Base-by-base conservation (phyloP, 2,329 filamentous ascomycete species). In the Alternaria metachromatica region DNA sequence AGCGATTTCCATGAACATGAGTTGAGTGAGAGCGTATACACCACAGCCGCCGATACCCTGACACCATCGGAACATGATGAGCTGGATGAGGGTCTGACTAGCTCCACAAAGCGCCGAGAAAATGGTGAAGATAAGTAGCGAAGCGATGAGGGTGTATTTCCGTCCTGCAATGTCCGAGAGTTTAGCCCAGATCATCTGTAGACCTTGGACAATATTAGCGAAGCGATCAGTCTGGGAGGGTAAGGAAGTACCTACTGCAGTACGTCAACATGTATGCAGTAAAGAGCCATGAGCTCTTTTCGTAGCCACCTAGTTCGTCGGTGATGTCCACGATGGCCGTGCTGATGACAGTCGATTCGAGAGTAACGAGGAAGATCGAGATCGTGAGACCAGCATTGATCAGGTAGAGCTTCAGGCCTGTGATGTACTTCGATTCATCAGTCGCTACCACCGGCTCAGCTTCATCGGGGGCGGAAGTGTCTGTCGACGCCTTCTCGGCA, bases 341-440 rank as follows among this genome's bases (percentile, higher is more conserved):
- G 63, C 77, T 80, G 5, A 78, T 76, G 25, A 81, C 73, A 1
- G 76, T 76, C 23, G 75, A 68, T 55, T 81, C 76, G 26, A 80
- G 60, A 49, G 78, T 77, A 18, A 57, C 53, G 28, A 57, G 21
- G n/a, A 57, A 57, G 10, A 61, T 44, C 8, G 51, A 56, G 10
- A 57, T 26, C 15, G 55, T 55, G 13, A 55, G 45, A 28, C 58
- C n/a, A 26, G 41, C 13, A 18, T 59, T 53, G 37, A 59, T 54
- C 18, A 59, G 48, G 37, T 46, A 59, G 30, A 59, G 37, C 21
- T 59, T 59, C 30, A 41, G 21, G 20, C 57, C 57, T n/a, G 57
- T 53, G 18, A 46, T 59, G 37, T 53, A 59, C 15, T 20, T 20
- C 10, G 57, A 59, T 21, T 59, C 37, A 41, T 53, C 46, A 10